Evolutionary conservation across 768 basidiomycete genomes (phyloP).

Genomic region (Leccinum boreale): DNA sequence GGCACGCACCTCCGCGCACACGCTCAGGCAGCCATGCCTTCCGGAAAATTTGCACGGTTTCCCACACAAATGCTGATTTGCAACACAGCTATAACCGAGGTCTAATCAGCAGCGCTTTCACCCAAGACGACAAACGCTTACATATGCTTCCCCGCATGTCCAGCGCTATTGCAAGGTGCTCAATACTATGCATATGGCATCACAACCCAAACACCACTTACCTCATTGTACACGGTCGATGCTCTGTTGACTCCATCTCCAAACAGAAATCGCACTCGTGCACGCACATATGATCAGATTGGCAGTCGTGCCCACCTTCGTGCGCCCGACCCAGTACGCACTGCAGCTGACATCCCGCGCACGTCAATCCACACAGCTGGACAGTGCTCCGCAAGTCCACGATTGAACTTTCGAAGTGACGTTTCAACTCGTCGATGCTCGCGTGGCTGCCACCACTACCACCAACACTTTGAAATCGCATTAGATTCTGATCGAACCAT

Average conservation of each 20-base stretch:
- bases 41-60: conserved; percentile 43
- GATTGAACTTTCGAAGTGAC: conserved; percentile 39
- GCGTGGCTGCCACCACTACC: conserved; percentile 29
- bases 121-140: conserved; percentile 21
- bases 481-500: conserved; percentile 51
- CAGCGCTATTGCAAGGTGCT: conserved; percentile 40
- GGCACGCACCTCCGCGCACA: conserved; percentile 48
- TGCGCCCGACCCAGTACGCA: conserved; percentile 49
- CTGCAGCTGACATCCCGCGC: conserved; percentile 44
- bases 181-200: not conserved
- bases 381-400: conserved; percentile 46
- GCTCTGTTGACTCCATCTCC: conserved; percentile 27
- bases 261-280: conserved; percentile 41
- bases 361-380: conserved; percentile 49
- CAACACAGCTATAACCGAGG: conserved; percentile 42
- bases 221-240: conserved; percentile 44
- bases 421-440: conserved; percentile 42
- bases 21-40: conserved; percentile 47
- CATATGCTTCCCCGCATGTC: conserved; percentile 56
- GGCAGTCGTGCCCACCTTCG: conserved; percentile 46
- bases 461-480: conserved; percentile 38
- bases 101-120: not conserved
- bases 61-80: conserved; percentile 54
- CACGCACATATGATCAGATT: conserved; percentile 46
- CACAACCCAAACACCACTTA: conserved; percentile 27